phyloP scores from a whole-genome alignment of 179 eudicot species.

The Beta corolliflora region DNA sequence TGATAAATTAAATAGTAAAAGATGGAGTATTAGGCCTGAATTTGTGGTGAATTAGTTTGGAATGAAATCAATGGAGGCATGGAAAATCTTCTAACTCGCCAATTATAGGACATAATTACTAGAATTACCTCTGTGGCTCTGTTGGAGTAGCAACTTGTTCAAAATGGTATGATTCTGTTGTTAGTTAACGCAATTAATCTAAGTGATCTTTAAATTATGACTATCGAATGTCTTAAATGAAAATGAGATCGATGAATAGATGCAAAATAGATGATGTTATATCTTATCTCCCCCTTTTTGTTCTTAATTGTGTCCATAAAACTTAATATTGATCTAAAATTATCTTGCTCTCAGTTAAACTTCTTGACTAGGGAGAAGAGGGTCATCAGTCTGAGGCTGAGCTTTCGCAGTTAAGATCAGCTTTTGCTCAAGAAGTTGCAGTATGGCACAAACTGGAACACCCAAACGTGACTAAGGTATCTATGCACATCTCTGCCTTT shows the following conservation, averaged over 20 bases:
- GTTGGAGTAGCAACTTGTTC: too few species aligned
- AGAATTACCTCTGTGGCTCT: too few species aligned
- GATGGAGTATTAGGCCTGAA: not conserved
- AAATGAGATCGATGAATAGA: not conserved
- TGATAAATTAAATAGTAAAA: not conserved
- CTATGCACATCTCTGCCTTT: constrained; percentile 2
- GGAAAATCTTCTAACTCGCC: too few species aligned
- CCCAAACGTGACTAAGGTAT: constrained; percentile 45
- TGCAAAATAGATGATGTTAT: not conserved
- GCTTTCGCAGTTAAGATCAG: constrained; percentile 38
- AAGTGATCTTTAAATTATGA: too few species aligned
- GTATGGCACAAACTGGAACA: constrained; percentile 47
- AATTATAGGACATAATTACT: too few species aligned
- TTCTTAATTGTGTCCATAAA: not conserved
- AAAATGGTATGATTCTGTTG: too few species aligned
- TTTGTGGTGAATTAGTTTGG: not conserved
- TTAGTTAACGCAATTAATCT: too few species aligned
- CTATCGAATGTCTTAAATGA: not conserved
- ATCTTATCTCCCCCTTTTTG: not conserved
- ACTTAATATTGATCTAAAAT: not conserved
- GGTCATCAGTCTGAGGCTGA: constrained; percentile 43
- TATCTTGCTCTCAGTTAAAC: constrained; percentile 36
- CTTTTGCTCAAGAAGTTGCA: constrained; percentile 44
- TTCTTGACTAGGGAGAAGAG: constrained; percentile 47
- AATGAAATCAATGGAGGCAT: too few species aligned